These are phyloP conservation scores for Gaeumannomyces tritici DNA, from an alignment of 2,329 filamentous ascomycete species.

Conservation along the genomic window DNA sequence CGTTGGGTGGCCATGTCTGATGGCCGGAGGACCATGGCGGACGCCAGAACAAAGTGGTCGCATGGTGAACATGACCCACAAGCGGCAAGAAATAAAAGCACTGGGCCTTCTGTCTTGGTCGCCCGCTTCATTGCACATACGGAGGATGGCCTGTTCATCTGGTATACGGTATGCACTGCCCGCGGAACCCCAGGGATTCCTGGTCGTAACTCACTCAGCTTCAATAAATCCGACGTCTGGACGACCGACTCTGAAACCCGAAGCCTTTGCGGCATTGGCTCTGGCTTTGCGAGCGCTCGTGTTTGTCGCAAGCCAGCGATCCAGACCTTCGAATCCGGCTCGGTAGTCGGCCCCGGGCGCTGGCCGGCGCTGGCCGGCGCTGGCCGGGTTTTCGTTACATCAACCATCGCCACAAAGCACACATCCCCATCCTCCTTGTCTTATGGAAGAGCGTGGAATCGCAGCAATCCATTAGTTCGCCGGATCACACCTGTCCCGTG, in stretches of 20 bases:
- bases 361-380: not conserved
- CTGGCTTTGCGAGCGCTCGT: too few relatives aligned
- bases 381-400: not conserved
- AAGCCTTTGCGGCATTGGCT: not conserved
- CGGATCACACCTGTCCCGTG: not conserved
- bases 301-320: not conserved
- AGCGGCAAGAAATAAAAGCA: not conserved
- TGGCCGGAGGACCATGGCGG: too few relatives aligned
- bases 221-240: not conserved
- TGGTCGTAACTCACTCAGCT: not conserved
- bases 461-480: not conserved
- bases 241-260: not conserved
- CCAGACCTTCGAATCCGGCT: too few relatives aligned
- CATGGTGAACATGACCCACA: not conserved
- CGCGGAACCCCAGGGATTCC: too few relatives aligned
- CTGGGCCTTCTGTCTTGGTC: not conserved
- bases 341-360: too few relatives aligned
- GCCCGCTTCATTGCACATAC: not conserved
- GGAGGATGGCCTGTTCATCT: not conserved
- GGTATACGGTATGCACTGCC: too few relatives aligned
- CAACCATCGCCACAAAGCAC: too few relatives aligned
- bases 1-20: too few relatives aligned
- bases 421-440: not conserved
- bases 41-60: not conserved
- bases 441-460: too few relatives aligned